Base-by-base conservation (phyloP, 768 basidiomycete species). In the Suillus alpinus region DNA sequence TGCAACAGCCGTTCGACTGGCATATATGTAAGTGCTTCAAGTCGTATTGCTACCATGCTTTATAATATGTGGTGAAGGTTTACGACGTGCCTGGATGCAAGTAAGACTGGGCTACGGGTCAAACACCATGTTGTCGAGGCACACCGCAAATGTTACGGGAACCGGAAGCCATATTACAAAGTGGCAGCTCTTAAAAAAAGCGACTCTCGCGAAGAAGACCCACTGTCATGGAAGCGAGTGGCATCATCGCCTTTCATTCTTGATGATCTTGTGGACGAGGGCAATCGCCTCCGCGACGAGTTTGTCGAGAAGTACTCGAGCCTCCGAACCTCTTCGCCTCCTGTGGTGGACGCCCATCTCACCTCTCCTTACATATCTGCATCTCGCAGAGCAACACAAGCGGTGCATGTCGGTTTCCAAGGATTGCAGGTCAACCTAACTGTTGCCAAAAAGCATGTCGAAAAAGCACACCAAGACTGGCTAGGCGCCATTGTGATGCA, bases 81-180 rank as follows among this genome's bases (percentile, higher is more conserved):
- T 63, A 84, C 82, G 8, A 85, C 81, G 1, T 75, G 87, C 10
- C 75, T 92, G 9, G 90, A 92, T 72, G 80, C 87, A 0, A 81
- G 79, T 46, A 92, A 92, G 70, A 86, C 86, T 23, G 91, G 90
- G 0, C 76, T 83, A 5, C 77, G 79, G 2, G 79, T 91, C 55
- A 81, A 78, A 58, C 39, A 50, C 0, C 63, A 68, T 0, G 70
- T 86, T 3, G 81, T 81, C 50, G 58, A 74, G 0, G 14, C 61
- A 0, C 87, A 91, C 66, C 60, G 56, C 34, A 60, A 62, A 3
- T 44, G 37, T 7, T 88, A 76, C 64, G 75, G 74, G 16, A 43
- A 57, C 3, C 53, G 65, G n/a, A 70, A 68, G 4, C 77, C 78
- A 0, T 64, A 58, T n/a, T 77, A 74, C 67, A 62, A 49, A 49